Base-by-base conservation (phyloP, 129 eudicot species). In the Mikania micrantha region DNA sequence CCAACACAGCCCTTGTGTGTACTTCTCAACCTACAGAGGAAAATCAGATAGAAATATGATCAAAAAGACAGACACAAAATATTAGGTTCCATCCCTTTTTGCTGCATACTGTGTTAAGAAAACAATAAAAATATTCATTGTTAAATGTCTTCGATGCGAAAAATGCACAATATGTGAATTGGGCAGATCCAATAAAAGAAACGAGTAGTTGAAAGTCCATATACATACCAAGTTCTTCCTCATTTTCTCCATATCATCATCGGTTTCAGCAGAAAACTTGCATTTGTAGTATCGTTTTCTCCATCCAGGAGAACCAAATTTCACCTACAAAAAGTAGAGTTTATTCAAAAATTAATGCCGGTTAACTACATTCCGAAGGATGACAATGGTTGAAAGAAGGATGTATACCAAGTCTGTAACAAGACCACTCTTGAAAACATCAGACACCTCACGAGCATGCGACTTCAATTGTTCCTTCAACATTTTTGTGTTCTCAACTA, bases 1-100 rank as follows among this genome's bases (percentile, higher is more conserved):
- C 96, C 96, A 88, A 31, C 87, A 80, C 11, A 88, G 19, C 7
- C 96, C 96, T 77, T 85, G 82, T 0, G 85, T 74, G 39, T 88
- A 88, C 13, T 80, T 83, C 19, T 70, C 70, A 0, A 83, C 89
- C 96, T 88, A 72, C 62, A 63, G 9, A 19, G 21, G 66, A 7
- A 19, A 54, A 56, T 22, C 10, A 34, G 10, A 47, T 29, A 4
- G 3, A 1, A 11, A 19, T 7, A 27, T 5, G 0, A 52, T 20
- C 17, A n/a, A 19, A 66, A 13, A 5, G 39, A 60, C 5, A 44
- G 20, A n/a, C n/a, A 31, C 27, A 71, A 5, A 28, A 25, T 27
- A 57, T 20, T 69, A 29, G 13, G 60, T 10, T 17, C 32, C 11
- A 19, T 0, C 27, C 60, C 63, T 24, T 21, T 17, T 10, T 19